phyloP scores from a whole-genome alignment of 176 grass and related monocot genomes.

The Ananas comosus region DNA sequence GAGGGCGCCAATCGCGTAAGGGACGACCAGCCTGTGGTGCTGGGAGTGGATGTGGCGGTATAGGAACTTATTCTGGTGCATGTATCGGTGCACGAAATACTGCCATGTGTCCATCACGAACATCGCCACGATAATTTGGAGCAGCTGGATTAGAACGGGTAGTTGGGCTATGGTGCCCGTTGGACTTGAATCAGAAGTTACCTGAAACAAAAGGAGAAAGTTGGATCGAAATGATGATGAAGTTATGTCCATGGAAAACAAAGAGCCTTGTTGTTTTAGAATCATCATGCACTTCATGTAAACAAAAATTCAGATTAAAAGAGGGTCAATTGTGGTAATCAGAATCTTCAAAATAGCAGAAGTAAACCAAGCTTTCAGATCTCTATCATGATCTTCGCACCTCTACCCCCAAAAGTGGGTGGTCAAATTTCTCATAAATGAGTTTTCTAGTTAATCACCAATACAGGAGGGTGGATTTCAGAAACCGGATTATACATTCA shows the following conservation, averaged over 20 bases:
- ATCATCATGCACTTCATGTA: background rate
- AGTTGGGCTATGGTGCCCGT: slow-evolving; percentile 38
- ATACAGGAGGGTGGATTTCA: too few relatives aligned
- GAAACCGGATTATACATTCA: too few relatives aligned
- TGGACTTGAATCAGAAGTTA: slow-evolving; percentile 54
- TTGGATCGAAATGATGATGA: slow-evolving; percentile 1
- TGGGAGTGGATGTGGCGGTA: slow-evolving; percentile 74
- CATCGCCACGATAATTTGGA: slow-evolving; percentile 77
- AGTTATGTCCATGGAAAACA: background rate
- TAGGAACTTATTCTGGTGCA: slow-evolving; percentile 92
- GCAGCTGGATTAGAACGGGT: slow-evolving; percentile 41
- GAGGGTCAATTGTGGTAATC: too few relatives aligned
- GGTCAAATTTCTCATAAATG: too few relatives aligned
- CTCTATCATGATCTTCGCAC: too few relatives aligned
- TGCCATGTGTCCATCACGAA: slow-evolving; percentile 85
- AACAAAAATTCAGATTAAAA: too few relatives aligned
- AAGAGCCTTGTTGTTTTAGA: background rate
- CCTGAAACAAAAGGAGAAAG: slow-evolving; percentile 27
- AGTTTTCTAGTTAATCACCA: too few relatives aligned
- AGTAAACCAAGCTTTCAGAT: too few relatives aligned
- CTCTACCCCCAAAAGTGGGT: too few relatives aligned
- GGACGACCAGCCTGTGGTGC: slow-evolving; percentile 68
- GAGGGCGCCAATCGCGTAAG: slow-evolving; percentile 78
- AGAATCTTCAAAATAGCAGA: too few relatives aligned
- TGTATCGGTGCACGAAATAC: slow-evolving; percentile 84